Percentiles rank a stretch among this genome's conserved stretches.
Conservation (phyloP, 2,329 filamentous ascomycete genomes). For the Alternaria sp. region DNA sequence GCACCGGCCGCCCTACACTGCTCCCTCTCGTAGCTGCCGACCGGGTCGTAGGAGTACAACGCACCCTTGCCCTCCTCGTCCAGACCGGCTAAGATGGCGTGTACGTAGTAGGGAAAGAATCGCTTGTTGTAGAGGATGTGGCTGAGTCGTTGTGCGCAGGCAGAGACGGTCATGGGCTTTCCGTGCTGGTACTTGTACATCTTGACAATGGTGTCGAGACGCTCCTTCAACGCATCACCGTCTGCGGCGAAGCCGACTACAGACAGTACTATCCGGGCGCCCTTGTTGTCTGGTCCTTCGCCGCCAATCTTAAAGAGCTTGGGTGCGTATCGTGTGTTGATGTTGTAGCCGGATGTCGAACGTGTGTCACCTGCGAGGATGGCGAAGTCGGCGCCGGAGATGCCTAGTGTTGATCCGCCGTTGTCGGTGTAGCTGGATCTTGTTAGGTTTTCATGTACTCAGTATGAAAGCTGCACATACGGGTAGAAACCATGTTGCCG, state of each 20-base stretch:
- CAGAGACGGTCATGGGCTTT: slow-evolving; percentile 93
- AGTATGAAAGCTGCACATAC: slow-evolving; percentile 61
- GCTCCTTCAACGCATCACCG: slow-evolving; percentile 91
- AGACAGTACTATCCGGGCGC: slow-evolving; percentile 86
- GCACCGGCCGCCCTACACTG: slow-evolving; percentile 94
- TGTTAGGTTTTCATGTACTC: slow-evolving; percentile 24
- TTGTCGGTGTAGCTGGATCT: slow-evolving; percentile 88
- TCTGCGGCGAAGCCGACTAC: slow-evolving; percentile 97
- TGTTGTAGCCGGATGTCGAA: slow-evolving; percentile 92
- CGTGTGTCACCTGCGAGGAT: slow-evolving; percentile 98
- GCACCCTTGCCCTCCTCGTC: slow-evolving; percentile 95
- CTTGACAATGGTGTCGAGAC: slow-evolving; percentile 92
- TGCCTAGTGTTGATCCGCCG: slow-evolving; percentile 93
- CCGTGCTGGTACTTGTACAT: slow-evolving; percentile 99
- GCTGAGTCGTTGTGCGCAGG: slow-evolving; percentile 91
- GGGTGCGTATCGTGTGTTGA: slow-evolving; percentile 94
- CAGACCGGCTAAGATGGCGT: slow-evolving; percentile 90
- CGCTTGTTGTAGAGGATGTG: slow-evolving; percentile 97
- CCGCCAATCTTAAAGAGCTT: slow-evolving; percentile 99
- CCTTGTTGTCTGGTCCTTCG: slow-evolving; percentile 82
- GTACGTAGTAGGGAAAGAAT: slow-evolving; percentile 98
- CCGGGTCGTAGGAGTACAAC: slow-evolving; percentile 96
- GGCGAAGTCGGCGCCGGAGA: slow-evolving; percentile 91
- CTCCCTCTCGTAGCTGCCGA: slow-evolving; percentile 96
- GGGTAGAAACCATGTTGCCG: slow-evolving; percentile 89